These are phyloP conservation scores for Cladosporium austrohemisphaericum DNA, from an alignment of 2,329 filamentous ascomycete genomes.

Conservation along the genomic window DNA sequence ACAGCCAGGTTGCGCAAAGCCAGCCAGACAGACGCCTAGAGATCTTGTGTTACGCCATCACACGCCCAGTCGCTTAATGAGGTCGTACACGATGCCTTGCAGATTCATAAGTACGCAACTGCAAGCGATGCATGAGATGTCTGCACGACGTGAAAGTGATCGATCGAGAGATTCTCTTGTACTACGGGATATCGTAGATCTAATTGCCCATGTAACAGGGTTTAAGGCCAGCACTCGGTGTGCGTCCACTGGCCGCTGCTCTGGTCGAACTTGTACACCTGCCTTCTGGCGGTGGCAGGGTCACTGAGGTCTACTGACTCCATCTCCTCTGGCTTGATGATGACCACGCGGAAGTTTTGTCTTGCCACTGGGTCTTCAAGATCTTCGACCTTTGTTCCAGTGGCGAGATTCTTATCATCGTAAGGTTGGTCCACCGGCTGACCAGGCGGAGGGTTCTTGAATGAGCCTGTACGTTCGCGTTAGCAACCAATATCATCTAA, in stretches of 20 bases:
- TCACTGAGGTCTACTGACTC: slow-evolving; percentile 71
- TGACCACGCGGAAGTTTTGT: slow-evolving; percentile 77
- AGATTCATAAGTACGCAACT: too few relatives aligned
- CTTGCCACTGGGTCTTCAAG: slow-evolving; percentile 68
- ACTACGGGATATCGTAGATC: too few relatives aligned
- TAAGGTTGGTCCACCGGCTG: slow-evolving; percentile 44
- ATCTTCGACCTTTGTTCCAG: slow-evolving; percentile 65
- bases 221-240: slow-evolving; percentile 67
- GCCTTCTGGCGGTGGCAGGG: slow-evolving; percentile 59
- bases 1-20: not conserved
- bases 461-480: slow-evolving; percentile 54
- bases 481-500: slow-evolving; percentile 5
- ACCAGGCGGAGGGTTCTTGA: slow-evolving; percentile 52
- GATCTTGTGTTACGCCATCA: slow-evolving; percentile 4
- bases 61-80: slow-evolving; percentile 1
- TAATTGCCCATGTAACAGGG: too few relatives aligned
- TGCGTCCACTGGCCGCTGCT: slow-evolving; percentile 59
- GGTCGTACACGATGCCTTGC: too few relatives aligned
- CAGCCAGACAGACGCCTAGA: slow-evolving; percentile 6
- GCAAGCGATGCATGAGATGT: too few relatives aligned
- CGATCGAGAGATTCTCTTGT: too few relatives aligned
- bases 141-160: too few relatives aligned
- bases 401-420: slow-evolving; percentile 41
- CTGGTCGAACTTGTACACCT: slow-evolving; percentile 61
- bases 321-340: slow-evolving; percentile 76